Evolutionary conservation across 1,139 yeast genomes (phyloP), one percentile per base, ranked within the genome.

Genomic region (Meyerozyma carpophila): DNA sequence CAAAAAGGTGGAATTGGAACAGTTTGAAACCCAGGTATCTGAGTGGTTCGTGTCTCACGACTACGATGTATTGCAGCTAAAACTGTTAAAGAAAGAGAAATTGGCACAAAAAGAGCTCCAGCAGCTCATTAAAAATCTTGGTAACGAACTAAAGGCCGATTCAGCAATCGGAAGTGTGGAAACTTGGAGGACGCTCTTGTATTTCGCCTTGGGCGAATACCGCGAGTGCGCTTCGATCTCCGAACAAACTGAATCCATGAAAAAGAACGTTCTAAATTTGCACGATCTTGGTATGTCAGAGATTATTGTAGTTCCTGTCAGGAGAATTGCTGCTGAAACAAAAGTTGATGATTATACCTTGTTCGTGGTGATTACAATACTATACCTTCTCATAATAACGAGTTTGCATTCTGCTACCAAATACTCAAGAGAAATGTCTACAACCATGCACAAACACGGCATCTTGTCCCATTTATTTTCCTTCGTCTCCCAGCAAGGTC

Each of bases 41-140:
- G 84, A 82, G 41, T 84, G 94, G 94, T 84, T 84, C 53, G 68
- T 77, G 5, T 56, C 57, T 37, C 61, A 68, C 39, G 93, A 84
- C 56, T 67, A 77, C 39, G 52, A 54, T 28, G 48, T 55, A 4
- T 47, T 71, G 16, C 34, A 31, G 16, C 14, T 31, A 8, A 16
- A 31, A n/a, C 34, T 31, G 34, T 31, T 31, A 11, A 31, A n/a
- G 9, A 13, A 7, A 11, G 29, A 31, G 5, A 31, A 31, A 8
- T 5, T 14, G 18, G 20, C n/a, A 13, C 7, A 31, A 4, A 6
- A 3, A 13, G 34, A 13, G 4, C 5, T 31, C 10, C 16, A 31
- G 34, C 5, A 31, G 34, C 10, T 13, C 10, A 31, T 31, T 14
- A 5, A 2, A 2, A 14, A 14, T 4, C 34, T 31, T 11, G 24